A percentile compares a stretch with the other conserved stretches of the same genome.
Evolutionary conservation across 306 rosid species (phyloP).

Genomic region (Mucuna pruriens): DNA sequence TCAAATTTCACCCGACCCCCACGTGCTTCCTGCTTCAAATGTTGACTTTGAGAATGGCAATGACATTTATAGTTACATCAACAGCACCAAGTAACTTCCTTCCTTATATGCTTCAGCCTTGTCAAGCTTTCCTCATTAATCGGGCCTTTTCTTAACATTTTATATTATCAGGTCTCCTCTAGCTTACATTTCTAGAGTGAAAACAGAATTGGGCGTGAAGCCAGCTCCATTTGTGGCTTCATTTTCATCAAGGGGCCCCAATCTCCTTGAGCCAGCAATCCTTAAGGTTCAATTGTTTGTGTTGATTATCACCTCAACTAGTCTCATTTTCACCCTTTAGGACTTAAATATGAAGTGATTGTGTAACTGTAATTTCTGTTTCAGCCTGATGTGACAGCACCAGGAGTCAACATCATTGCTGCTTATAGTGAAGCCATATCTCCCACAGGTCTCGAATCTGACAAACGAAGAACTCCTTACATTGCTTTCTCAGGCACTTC

Average conservation of each 20-base stretch:
- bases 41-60: conserved; percentile 47
- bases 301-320: not conserved
- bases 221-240: conserved; percentile 66
- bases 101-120: not conserved
- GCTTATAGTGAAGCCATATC: conserved; percentile 35
- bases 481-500: conserved; percentile 32
- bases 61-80: conserved; percentile 50
- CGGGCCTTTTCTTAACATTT: not conserved
- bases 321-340: not conserved
- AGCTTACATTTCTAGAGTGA: conserved; percentile 52
- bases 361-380: not conserved
- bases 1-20: conserved; percentile 48
- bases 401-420: conserved; percentile 54
- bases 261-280: conserved; percentile 41
- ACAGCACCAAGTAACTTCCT: conserved; percentile 42
- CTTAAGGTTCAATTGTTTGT: conserved; percentile 57
- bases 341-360: not conserved
- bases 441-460: not conserved
- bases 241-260: conserved; percentile 87
- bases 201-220: conserved; percentile 44
- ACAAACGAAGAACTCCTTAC: conserved; percentile 33
- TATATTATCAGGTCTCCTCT: conserved; percentile 49
- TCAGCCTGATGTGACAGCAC: conserved; percentile 58
- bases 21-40: conserved; percentile 59
- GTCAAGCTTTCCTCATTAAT: not conserved